Base-by-base conservation (phyloP, 805 yeast genomes). In the Saccharomycopsis malanga region DNA sequence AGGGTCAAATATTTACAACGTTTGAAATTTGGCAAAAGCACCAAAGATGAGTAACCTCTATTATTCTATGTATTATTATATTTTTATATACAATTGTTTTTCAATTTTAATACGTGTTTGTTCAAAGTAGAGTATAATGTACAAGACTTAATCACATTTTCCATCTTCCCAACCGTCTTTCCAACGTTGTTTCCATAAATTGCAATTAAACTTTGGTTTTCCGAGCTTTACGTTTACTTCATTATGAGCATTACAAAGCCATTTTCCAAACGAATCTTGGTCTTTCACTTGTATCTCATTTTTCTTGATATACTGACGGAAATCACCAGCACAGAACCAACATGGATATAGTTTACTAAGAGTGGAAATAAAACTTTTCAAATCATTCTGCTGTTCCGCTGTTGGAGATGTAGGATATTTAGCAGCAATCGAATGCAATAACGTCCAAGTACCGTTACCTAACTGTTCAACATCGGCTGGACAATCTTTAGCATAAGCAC, bases 201-300 rank as follows among this genome's bases (percentile, higher is more conserved):
- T 70, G 58, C 98, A 91, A 61, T 91, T 88, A 60, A 93, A 93
- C 47, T 68, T 69, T 4, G 86, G 87, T 64, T 93, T 93, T 1
- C 95, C 95, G 23, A 91, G 61, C 62, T 88, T 89, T 17, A 62
- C 69, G 63, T 93, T 93, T n/a, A 93, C 98, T 32, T 76, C 85
- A 59, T 93, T 93, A 65, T 93, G 98, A 2, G 98, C 98, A 52
- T 80, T 84, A 66, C 98, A 93, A 46, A 93, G 67, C 98, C 98
- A 93, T 56, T 65, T 70, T 0, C 96, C 94, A 57, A 93, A 77
- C 46, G 77, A 83, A 45, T 87, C 95, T 55, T 85, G 87, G 4
- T 76, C 73, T 17, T 66, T 68, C 3, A 79, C 83, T 48, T 68
- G 69, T 17, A 78, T 72, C 29, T 64, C 63, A 47, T 65, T 66